A percentile compares a stretch with the other conserved stretches of the same genome.
Conservation (phyloP, 106 monocot genomes). For the Alisma plantagoaquatica region DNA sequence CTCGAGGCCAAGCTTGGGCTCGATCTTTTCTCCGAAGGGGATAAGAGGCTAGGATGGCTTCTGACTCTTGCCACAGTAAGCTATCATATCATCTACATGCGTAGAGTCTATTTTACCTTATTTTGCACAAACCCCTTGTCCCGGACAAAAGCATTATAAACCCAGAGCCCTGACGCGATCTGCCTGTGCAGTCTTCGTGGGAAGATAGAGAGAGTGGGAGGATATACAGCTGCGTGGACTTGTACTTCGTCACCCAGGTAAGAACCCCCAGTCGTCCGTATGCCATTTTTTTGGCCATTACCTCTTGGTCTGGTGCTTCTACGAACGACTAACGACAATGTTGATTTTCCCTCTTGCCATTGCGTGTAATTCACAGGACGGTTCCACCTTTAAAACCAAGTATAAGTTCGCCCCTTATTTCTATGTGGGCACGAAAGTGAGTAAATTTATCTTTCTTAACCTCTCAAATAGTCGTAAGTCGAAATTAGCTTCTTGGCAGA, state of each 20-base stretch:
- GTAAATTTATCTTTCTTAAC: not conserved
- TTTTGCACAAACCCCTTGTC: too few relatives aligned
- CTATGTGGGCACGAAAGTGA: constrained; percentile 82
- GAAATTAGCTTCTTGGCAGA: too few relatives aligned
- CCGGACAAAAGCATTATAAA: too few relatives aligned
- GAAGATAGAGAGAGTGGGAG: constrained; percentile 67
- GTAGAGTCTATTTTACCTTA: too few relatives aligned
- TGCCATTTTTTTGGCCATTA: too few relatives aligned
- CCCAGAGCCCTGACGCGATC: too few relatives aligned
- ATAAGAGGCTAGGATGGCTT: constrained; percentile 91
- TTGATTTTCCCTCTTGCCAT: not conserved
- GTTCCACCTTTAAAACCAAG: constrained; percentile 82
- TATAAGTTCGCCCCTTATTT: constrained; percentile 84
- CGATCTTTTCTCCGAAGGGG: constrained; percentile 73
- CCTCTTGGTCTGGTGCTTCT: too few relatives aligned
- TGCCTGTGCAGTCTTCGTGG: constrained; percentile 60
- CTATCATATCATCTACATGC: not conserved
- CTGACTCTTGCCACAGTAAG: constrained; percentile 74
- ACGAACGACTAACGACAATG: not conserved
- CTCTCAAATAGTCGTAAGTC: too few relatives aligned
- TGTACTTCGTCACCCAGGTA: constrained; percentile 88
- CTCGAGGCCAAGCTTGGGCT: constrained; percentile 78
- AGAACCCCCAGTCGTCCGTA: too few relatives aligned
- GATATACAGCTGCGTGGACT: constrained; percentile 81
- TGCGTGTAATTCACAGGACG: constrained; percentile 44